These are phyloP conservation scores for Epicoccum sorghinum DNA, from an alignment of 2,329 filamentous ascomycete genomes.

Conservation along the genomic window DNA sequence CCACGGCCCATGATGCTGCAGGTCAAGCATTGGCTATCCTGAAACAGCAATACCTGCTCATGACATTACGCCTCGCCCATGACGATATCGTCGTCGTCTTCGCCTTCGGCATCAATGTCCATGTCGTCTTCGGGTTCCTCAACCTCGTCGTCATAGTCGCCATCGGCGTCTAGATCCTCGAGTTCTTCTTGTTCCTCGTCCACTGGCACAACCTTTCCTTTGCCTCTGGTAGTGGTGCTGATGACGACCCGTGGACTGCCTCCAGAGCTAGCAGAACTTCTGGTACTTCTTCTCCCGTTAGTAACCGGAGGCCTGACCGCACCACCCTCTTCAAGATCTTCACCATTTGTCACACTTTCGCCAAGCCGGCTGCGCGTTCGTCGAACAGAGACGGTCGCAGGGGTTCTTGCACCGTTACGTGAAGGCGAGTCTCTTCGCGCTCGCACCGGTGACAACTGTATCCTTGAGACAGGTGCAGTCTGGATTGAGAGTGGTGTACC, in stretches of 20 bases:
- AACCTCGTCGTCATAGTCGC: slow-evolving; percentile 29
- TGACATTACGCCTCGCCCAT: slow-evolving; percentile 29
- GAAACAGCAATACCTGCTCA: not conserved
- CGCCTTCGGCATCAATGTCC: slow-evolving; percentile 34
- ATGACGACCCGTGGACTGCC: slow-evolving; percentile 29
- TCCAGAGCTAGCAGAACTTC: slow-evolving; percentile 39
- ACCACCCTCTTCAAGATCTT: slow-evolving; percentile 39
- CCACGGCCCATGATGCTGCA: not conserved
- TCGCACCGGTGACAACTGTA: slow-evolving; percentile 40
- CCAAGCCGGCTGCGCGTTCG: slow-evolving; percentile 54
- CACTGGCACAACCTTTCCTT: slow-evolving; percentile 31
- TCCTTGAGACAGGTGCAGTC: slow-evolving; percentile 40
- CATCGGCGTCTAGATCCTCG: slow-evolving; percentile 36
- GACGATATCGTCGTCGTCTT: slow-evolving; percentile 39
- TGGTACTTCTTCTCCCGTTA: slow-evolving; percentile 37
- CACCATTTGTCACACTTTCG: slow-evolving; percentile 47
- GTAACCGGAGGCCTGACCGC: slow-evolving; percentile 34
- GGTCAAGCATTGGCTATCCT: not conserved
- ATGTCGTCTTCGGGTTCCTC: slow-evolving; percentile 23
- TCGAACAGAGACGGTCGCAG: slow-evolving; percentile 36
- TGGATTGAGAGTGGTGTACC: slow-evolving; percentile 35
- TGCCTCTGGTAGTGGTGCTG: slow-evolving; percentile 32
- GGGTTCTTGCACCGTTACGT: slow-evolving; percentile 40
- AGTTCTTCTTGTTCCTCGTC: slow-evolving; percentile 43
- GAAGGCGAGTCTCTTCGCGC: slow-evolving; percentile 38